Base-by-base conservation (phyloP, 129 eudicot species). In the Artemisia argyi region DNA sequence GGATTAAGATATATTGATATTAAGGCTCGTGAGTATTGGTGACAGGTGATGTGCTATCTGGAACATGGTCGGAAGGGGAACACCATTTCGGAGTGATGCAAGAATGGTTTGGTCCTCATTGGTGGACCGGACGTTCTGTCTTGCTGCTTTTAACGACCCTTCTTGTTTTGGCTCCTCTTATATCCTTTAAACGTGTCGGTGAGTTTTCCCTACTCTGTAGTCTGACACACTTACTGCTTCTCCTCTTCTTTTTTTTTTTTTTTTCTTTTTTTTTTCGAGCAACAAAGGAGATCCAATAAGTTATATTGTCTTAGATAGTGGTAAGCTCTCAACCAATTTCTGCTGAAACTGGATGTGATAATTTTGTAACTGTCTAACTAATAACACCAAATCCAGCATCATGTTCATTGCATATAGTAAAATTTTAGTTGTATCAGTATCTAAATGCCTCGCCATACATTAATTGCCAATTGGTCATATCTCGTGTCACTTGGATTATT, bases 31-130 rank as follows among this genome's bases (percentile, higher is more conserved):
- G 60, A 20, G 16, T 57, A 18, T 72, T 71, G 69, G 49, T 81
- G 77, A 61, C 91, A 92, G 98, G 98, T 58, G 98, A 89, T 87
- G 98, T 92, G 80, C 79, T 92, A 71, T 90, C 95, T 5, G 98
- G 92, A 48, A 85, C 95, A 18, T 78, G 89, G 86, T 82, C 95
- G 44, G 94, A 85, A 24, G 96, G 96, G 52, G 83, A 80, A 61
- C 89, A 84, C 76, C 91, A 92, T 81, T 76, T 81, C 35, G 98
- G 98, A 19, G 88, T 92, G 76, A 73, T 89, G 88, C 95, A 89
- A 84, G 98, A 92, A 83, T 92, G 98, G 98, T 85, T 92, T 70
- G 98, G 98, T 49, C 84, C 77, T 11, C 83, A 74, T 30, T 92
- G 96, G 98, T 92, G 96, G 98, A 85, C 89, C 50, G 53, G 84